Evolutionary conservation across 2,329 filamentous ascomycete species (phyloP).

Genomic region (Aspergillus quadrilineatus): DNA sequence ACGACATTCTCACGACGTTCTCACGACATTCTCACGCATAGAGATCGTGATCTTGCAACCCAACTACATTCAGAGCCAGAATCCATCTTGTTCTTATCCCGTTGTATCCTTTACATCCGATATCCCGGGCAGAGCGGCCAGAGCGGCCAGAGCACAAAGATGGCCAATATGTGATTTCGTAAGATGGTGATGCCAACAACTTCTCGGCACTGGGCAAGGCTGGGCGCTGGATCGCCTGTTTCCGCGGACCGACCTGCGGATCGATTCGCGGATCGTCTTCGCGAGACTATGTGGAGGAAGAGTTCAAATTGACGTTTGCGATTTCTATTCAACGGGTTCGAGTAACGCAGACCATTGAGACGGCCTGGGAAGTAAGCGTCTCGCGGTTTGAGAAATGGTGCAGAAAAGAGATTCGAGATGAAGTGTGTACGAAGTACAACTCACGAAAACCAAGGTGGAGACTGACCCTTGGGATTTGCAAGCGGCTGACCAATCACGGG

Average conservation of each 20-base stretch:
- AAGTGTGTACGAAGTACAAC: background rate
- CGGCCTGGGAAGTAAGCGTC: background rate
- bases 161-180: background rate
- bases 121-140: background rate
- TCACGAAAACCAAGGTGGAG: background rate
- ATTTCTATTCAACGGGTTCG: background rate
- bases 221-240: background rate
- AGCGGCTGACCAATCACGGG: background rate
- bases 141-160: background rate
- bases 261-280: background rate
- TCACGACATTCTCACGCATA: background rate
- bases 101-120: background rate
- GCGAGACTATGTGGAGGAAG: background rate
- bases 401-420: background rate
- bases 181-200: conserved; percentile 14
- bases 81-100: background rate
- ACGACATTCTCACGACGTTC: background rate
- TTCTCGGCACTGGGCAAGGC: conserved; percentile 11
- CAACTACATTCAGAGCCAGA: background rate
- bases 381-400: background rate
- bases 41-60: background rate
- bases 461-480: background rate
- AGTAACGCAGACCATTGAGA: background rate
- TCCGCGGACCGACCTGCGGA: background rate
- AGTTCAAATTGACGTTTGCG: background rate